phyloP scores from a whole-genome alignment of 345 rosid species.

The Brassica cretica region DNA sequence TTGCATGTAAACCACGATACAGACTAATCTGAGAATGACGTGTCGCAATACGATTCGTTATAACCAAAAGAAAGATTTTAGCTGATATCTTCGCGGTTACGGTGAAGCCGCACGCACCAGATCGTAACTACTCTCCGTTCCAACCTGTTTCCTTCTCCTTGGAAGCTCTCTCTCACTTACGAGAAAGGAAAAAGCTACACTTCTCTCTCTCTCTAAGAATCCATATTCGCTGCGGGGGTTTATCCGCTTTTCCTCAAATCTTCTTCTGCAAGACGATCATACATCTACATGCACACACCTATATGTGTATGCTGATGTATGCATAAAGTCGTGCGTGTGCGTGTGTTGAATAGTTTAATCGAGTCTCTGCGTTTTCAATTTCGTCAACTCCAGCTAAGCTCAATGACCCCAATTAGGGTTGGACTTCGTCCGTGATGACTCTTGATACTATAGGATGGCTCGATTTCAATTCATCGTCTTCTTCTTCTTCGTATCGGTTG shows the following conservation, averaged over 20 bases:
- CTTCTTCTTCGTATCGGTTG: constrained; percentile 37
- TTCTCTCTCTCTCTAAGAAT: constrained; percentile 27
- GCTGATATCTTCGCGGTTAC: constrained; percentile 21
- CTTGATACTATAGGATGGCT: constrained; percentile 58
- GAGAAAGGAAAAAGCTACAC: constrained; percentile 30
- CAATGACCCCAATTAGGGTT: constrained; percentile 37
- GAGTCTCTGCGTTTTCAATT: constrained; percentile 22
- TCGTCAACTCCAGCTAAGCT: constrained; percentile 26
- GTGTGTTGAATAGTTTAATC: constrained; percentile 1
- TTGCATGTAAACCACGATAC: constrained; percentile 30
- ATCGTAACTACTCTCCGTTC: constrained; percentile 33
- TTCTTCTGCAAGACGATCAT: constrained; percentile 22
- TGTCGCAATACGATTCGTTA: constrained; percentile 11
- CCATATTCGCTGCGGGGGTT: constrained; percentile 48
- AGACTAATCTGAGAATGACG: constrained; percentile 14
- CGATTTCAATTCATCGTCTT: constrained; percentile 43
- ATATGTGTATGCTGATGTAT: constrained; percentile 19
- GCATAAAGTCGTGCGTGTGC: constrained; percentile 7
- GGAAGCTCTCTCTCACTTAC: constrained; percentile 36
- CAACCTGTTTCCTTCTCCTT: constrained; percentile 41
- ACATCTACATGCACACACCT: constrained; percentile 21
- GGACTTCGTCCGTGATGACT: constrained; percentile 56
- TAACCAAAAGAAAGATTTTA: background rate
- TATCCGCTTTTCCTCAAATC: constrained; percentile 24
- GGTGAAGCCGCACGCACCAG: constrained; percentile 29